These are phyloP conservation scores for Prunus armeniaca DNA, from an alignment of 306 rosid genomes.

Conservation along the genomic window DNA sequence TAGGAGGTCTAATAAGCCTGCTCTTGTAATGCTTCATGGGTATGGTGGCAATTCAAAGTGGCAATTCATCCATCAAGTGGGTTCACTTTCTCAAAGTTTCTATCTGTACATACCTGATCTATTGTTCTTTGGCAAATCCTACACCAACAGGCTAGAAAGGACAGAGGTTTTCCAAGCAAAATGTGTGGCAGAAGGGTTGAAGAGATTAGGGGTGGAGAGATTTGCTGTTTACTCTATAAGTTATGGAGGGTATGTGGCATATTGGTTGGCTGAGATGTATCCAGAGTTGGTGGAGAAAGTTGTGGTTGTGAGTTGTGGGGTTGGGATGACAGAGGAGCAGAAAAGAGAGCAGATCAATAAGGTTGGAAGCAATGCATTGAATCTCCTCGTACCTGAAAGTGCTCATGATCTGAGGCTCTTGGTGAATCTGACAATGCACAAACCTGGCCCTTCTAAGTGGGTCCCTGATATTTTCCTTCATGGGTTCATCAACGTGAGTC, in stretches of 20 bases:
- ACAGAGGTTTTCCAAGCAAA: conserved; percentile 35
- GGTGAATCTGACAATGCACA: conserved; percentile 17
- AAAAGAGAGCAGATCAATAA: conserved; percentile 23
- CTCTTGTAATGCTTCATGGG: conserved; percentile 37
- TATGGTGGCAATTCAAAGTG: conserved; percentile 42
- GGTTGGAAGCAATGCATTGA: conserved; percentile 30
- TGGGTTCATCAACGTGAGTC: conserved; percentile 24
- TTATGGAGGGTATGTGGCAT: conserved; percentile 45
- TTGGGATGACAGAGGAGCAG: conserved; percentile 35
- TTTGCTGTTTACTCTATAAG: conserved; percentile 35
- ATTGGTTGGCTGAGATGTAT: conserved; percentile 39
- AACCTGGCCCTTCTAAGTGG: conserved; percentile 19
- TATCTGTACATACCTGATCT: conserved; percentile 33
- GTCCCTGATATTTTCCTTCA: conserved; percentile 26
- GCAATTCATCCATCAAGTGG: conserved; percentile 37
- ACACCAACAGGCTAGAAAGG: conserved; percentile 23
- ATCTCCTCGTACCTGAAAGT: conserved; percentile 35
- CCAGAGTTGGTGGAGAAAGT: conserved; percentile 33
- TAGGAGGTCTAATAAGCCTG: conserved; percentile 12
- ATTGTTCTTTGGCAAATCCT: conserved; percentile 40
- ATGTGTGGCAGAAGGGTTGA: conserved; percentile 34
- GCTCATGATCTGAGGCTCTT: conserved; percentile 29
- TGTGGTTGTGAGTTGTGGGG: conserved; percentile 45
- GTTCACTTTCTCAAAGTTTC: conserved; percentile 21
- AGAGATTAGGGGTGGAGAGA: conserved; percentile 24